Evolutionary conservation across 768 basidiomycete genomes (phyloP).

Genomic region (Chalciporus piperatus): DNA sequence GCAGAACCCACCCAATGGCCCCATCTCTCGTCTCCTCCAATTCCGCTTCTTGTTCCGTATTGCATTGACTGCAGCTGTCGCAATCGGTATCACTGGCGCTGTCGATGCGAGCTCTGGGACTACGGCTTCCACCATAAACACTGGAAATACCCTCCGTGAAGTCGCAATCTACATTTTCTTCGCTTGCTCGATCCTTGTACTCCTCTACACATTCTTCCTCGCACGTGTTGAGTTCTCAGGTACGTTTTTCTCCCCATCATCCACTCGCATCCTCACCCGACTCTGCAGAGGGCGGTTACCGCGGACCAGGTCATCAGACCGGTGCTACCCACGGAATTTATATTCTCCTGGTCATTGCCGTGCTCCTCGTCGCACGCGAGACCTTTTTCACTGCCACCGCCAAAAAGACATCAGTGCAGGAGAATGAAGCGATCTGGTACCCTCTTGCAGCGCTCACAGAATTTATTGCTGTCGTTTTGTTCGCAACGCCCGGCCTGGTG

Average conservation of each 20-base stretch:
- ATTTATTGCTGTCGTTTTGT: slow-evolving; percentile 28
- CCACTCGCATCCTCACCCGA: too few species aligned
- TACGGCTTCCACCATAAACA: slow-evolving; percentile 1
- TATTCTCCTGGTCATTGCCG: slow-evolving; percentile 22
- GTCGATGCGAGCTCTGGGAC: slow-evolving; percentile 9
- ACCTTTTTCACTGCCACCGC: slow-evolving; percentile 30
- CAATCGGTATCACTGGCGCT: slow-evolving; percentile 28
- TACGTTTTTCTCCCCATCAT: too few species aligned
- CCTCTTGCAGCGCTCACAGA: slow-evolving; percentile 33
- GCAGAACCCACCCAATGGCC: slow-evolving; percentile 16
- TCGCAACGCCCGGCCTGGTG: slow-evolving; percentile 32
- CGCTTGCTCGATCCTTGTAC: slow-evolving; percentile 21
- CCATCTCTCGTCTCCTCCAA: slow-evolving; percentile 16
- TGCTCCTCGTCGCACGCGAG: slow-evolving; percentile 29
- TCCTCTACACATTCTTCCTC: slow-evolving; percentile 17
- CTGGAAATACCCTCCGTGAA: slow-evolving; percentile 26
- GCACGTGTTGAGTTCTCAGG: slow-evolving; percentile 12
- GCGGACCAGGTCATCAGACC: not conserved
- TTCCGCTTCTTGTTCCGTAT: slow-evolving; percentile 24
- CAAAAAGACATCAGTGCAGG: slow-evolving; percentile 11
- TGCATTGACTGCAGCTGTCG: slow-evolving; percentile 23
- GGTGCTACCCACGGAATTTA: slow-evolving; percentile 20
- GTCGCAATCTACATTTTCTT: slow-evolving; percentile 31
- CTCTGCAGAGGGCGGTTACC: slow-evolving; percentile 10
- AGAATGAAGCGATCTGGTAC: slow-evolving; percentile 32